Percentiles rank a stretch among this genome's conserved stretches.
Evolutionary conservation across 2,329 filamentous ascomycete species (phyloP).

Genomic region (Pseudogymnoascus sp.): DNA sequence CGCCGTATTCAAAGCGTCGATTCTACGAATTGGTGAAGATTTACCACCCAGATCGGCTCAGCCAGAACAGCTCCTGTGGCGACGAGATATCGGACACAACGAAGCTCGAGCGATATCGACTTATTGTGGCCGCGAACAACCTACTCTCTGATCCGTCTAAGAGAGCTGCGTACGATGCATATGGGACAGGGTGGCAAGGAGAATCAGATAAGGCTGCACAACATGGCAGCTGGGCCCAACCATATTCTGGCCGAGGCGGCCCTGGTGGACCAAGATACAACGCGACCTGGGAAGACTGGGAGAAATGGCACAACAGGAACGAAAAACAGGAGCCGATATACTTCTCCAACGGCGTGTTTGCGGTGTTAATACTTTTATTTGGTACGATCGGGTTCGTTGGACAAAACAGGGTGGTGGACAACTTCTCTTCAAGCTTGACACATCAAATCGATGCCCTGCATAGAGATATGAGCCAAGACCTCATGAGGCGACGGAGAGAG

Average conservation of each 20-base stretch:
- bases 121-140: conserved; percentile 79
- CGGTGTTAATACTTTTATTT: conserved; percentile 60
- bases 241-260: conserved; percentile 14
- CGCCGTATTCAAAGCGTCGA: conserved; percentile 69
- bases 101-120: conserved; percentile 79
- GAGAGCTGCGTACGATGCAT: conserved; percentile 72
- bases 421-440: conserved; percentile 52
- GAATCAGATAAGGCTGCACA: conserved; percentile 25
- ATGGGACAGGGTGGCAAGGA: conserved; percentile 70
- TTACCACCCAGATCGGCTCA: conserved; percentile 77
- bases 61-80: conserved; percentile 28
- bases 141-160: conserved; percentile 76
- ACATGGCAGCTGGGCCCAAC: conserved; percentile 16
- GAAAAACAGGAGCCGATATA: conserved; percentile 48
- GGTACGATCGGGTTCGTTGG: conserved; percentile 61
- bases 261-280: conserved; percentile 51
- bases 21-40: conserved; percentile 92
- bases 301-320: conserved; percentile 59
- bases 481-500: conserved; percentile 45
- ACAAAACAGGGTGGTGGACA: conserved; percentile 62
- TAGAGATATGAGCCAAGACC: conserved; percentile 55
- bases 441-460: conserved; percentile 59
- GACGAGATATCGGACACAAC: conserved; percentile 48
- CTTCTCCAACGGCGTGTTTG: conserved; percentile 74
- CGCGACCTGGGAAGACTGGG: conserved; percentile 98